These are phyloP conservation scores for Ustilago lituana DNA, from an alignment of 1,284 basidiomycete species.

Conservation along the genomic window DNA sequence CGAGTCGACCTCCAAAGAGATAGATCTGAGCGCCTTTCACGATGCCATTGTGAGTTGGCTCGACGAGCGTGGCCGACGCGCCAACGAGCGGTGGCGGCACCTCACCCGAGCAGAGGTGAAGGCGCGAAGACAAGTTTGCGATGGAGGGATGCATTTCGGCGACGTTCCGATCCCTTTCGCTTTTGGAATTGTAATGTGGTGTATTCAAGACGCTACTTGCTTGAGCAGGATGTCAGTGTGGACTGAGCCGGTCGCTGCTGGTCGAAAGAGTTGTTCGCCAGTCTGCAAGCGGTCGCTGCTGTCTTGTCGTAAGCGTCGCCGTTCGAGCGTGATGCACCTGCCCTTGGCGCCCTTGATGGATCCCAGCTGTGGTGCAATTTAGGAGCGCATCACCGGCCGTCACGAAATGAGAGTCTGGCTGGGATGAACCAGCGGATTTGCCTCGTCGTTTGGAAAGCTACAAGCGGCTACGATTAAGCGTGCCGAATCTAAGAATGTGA, in stretches of 20 bases:
- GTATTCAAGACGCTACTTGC: too few relatives aligned
- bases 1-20: conserved; percentile 62
- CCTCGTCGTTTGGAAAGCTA: background rate
- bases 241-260: too few relatives aligned
- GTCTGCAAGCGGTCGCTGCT: too few relatives aligned
- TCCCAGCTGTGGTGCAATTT: background rate
- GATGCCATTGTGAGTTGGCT: conserved; percentile 18
- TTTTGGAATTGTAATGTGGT: background rate
- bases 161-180: background rate
- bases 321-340: too few relatives aligned
- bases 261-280: too few relatives aligned
- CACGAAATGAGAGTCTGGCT: background rate
- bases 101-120: conserved; percentile 51
- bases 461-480: background rate
- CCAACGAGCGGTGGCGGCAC: conserved; percentile 62
- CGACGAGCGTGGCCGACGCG: conserved; percentile 58
- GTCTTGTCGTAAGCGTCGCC: too few relatives aligned
- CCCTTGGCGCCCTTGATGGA: too few relatives aligned
- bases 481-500: background rate
- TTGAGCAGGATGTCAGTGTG: too few relatives aligned
- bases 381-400: background rate
- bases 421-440: background rate
- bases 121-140: conserved; percentile 45
- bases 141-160: conserved; percentile 46
- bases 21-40: conserved; percentile 37